Percentiles rank a stretch among this genome's conserved stretches.
phyloP scores from a whole-genome alignment of 179 eudicot genomes.

The Beta lomatogona region DNA sequence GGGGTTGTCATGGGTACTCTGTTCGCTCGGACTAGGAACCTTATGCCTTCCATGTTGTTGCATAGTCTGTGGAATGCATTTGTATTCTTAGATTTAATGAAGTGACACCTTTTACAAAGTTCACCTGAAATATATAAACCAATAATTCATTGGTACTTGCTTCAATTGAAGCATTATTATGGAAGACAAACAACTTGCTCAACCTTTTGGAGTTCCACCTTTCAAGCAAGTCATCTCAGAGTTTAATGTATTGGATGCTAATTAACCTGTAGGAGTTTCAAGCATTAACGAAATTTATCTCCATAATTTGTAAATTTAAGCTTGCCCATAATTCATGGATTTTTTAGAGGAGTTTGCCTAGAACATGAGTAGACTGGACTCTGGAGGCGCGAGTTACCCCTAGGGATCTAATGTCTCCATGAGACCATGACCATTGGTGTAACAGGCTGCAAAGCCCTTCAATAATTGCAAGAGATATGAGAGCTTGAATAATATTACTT shows the following conservation, averaged over 20 bases:
- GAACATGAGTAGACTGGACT: too few relatives aligned
- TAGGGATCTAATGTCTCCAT: too few relatives aligned
- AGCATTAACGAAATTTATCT: neutral
- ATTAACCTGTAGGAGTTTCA: neutral
- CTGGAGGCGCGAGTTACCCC: too few relatives aligned
- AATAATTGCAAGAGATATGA: too few relatives aligned
- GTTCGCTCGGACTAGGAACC: conserved; percentile 73
- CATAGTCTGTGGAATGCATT: conserved; percentile 90
- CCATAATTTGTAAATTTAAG: too few relatives aligned
- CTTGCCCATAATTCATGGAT: too few relatives aligned
- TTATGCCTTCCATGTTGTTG: conserved; percentile 72
- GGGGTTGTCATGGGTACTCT: conserved; percentile 79
- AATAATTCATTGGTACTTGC: conserved; percentile 25
- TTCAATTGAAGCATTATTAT: conserved; percentile 22
- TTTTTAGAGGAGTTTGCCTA: too few relatives aligned
- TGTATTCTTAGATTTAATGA: conserved; percentile 83
- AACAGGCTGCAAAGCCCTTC: too few relatives aligned
- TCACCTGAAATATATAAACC: conserved; percentile 22
- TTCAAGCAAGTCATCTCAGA: conserved; percentile 10
- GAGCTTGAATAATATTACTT: too few relatives aligned
- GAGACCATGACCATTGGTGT: too few relatives aligned
- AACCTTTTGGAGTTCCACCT: neutral
- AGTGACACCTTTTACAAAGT: conserved; percentile 32
- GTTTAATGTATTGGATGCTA: neutral
- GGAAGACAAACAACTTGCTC: neutral